Base-by-base conservation (phyloP, 2,329 filamentous ascomycete species). In the Incumbomyces delicatus region DNA sequence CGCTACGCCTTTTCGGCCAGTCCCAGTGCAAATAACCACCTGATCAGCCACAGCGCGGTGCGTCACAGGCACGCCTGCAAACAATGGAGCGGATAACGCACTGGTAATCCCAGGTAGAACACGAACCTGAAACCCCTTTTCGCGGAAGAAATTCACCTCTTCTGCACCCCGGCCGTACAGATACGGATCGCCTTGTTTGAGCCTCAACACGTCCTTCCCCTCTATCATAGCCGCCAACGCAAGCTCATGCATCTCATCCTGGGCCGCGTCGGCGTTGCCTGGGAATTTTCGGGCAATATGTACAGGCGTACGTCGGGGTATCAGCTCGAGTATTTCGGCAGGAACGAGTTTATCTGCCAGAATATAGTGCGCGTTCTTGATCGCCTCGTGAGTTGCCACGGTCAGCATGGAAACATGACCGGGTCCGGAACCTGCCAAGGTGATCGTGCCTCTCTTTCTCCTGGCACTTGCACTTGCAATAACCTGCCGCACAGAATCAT, bases 161-260 rank as follows among this genome's bases (percentile, higher is more conserved):
- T 98, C 92, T 30, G 87, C 92, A 47, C 92, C 92, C 33, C 92
- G 81, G 33, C 92, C 92, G 65, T 96, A 98, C 33, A 98, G 78
- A 66, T 94, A 98, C 0, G 92, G 92, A 60, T 98, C 92, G 38
- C 92, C 92, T 63, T 98, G 92, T 69, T 98, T 98, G 37, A 98
- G 73, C 2, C 92, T 78, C 30, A 98, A 73, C 0, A 98, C 92
- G 1, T 79, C 85, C 62, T 85, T 80, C 11, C 92, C 92, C 16
- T 73, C 69, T 40, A 73, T 67, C 16, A 85, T 58, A 2, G 80
- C 87, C 2, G 78, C 77, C 2, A 95, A 72, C 0, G 87, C 92
- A 57, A 87, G 75, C 44, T 81, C 75, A 2, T 94, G 76, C 3
- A 98, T 79, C 65, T 98, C 92, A 60, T 89, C 81, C 63, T 98